Base-by-base conservation (phyloP, 2,329 filamentous ascomycete genomes). In the Ophiobolus disseminans region DNA sequence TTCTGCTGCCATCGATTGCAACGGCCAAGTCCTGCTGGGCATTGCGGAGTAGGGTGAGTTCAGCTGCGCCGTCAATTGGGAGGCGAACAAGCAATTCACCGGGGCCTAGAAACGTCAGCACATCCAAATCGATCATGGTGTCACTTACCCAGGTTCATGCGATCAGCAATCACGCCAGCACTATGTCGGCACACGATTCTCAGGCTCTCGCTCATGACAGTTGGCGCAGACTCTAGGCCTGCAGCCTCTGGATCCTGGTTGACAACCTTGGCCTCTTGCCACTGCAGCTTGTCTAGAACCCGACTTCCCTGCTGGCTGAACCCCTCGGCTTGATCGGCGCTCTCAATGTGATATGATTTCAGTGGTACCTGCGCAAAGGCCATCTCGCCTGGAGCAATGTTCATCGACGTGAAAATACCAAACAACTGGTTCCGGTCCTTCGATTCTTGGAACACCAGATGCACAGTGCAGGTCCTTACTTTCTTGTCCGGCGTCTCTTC, bases 21-120 rank as follows among this genome's bases (percentile, higher is more conserved):
- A 91, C 79, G 0, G 89, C 91, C 72, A 93, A 77, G 66, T 96
- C 91, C 47, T 84, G 78, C 71, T 96, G 91, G 2, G 86, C 82
- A 49, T 87, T 84, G 30, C 91, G 86, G 46, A 74, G 66, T 16
- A 75, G 59, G 5, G 63, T 69, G 19, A 75, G 61, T 35, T 70
- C 67, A n/a, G 73, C 53, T 7, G 58, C 54, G 30, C 70, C 72
- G 35, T 70, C 66, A 40, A 61, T 69, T n/a, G 75, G 74, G n/a
- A 79, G 65, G 21, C 78, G 76, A 26, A 80, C 58, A 13, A 76
- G 69, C 28, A 80, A 67, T 58, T 80, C 77, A 34, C 78, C 78
- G 39, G 74, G 68, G 13, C 66, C 74, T 75, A 38, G 2, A 17
- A 5, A 45, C 16, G 42, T 62, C 40, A 63, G 32, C 21, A 25